Base-by-base conservation (phyloP, 2,329 filamentous ascomycete species). In the Pseudohalonectria lignicola region DNA sequence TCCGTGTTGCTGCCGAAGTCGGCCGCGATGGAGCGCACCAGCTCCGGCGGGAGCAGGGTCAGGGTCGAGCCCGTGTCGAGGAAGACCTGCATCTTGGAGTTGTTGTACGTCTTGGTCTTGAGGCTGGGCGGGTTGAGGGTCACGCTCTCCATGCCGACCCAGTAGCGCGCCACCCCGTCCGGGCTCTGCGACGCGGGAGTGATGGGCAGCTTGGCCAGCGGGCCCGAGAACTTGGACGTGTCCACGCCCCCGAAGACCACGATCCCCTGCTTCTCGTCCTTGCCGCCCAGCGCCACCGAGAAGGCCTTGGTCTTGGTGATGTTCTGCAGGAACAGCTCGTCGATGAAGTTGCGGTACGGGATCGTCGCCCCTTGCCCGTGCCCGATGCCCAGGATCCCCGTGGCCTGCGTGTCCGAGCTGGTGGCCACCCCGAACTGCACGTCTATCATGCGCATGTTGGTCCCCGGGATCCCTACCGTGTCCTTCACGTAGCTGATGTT, bases 371-470 rank as follows among this genome's bases (percentile, higher is more conserved):
- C 66, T 11, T 57, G 34, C 3, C 74, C 65, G 53, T 85, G 85
- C 18, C 85, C 85, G 40, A 92, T 79, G 17, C 86, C 86, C 16
- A 93, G 57, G 34, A 92, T 85, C 28, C 70, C 70, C 0, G 67
- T 60, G 41, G 68, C 70, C 43, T 70, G 62, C 42, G 71, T 62
- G 12, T 53, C 43, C 5, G 62, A 64, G 11, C 52, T 48, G 29
- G 67, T 69, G n/a, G 78, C 79, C 28, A 82, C 71, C 43, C 79
- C 79, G 43, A 84, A 81, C 49, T 79, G 74, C 37, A 81, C 66
- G n/a, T 61, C 53, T 15, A 61, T 51, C 13, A 78, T 53, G 9
- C 63, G 61, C 2, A 62, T 48, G 9, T 55, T 43, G 26, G 59
- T 61, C 32, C 60, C 59, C 6, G 59, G 53, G 17, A 74, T 59